Evolutionary conservation across 1,284 basidiomycete genomes (phyloP).

Genomic region (Fomitiporia mediterranea): DNA sequence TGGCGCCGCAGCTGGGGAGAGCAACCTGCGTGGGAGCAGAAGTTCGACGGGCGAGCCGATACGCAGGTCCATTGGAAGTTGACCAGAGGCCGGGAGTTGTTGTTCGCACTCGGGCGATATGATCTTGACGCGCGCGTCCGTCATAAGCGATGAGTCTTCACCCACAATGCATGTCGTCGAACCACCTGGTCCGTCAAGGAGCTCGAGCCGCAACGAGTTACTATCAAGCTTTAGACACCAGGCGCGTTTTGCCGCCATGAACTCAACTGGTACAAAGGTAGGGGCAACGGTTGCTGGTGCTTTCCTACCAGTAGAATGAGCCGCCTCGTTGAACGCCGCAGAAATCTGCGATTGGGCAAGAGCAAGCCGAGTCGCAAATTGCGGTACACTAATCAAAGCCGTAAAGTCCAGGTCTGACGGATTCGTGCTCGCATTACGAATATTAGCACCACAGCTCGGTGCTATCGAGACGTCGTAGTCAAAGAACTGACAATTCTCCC

Average conservation of each 20-base stretch:
- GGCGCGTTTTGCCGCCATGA: constrained; percentile 7
- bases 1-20: background rate
- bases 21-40: constrained; percentile 5
- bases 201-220: constrained; percentile 12
- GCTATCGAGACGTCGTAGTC: constrained; percentile 14
- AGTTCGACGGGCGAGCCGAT: background rate
- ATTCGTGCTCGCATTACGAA: background rate
- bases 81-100: no score
- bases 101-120: background rate
- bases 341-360: background rate
- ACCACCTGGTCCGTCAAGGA: constrained; percentile 13
- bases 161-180: background rate
- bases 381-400: constrained; percentile 5
- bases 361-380: background rate
- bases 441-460: background rate
- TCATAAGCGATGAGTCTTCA: background rate
- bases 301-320: background rate
- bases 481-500: background rate
- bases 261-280: constrained; percentile 8
- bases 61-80: background rate
- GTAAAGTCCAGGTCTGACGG: background rate
- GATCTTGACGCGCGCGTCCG: constrained; percentile 14
- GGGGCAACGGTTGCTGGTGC: background rate
- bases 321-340: background rate
- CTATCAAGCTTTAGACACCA: constrained; percentile 16